Base-by-base conservation (phyloP, 495 filamentous ascomycete species). In the Penicillium ochrochloron region DNA sequence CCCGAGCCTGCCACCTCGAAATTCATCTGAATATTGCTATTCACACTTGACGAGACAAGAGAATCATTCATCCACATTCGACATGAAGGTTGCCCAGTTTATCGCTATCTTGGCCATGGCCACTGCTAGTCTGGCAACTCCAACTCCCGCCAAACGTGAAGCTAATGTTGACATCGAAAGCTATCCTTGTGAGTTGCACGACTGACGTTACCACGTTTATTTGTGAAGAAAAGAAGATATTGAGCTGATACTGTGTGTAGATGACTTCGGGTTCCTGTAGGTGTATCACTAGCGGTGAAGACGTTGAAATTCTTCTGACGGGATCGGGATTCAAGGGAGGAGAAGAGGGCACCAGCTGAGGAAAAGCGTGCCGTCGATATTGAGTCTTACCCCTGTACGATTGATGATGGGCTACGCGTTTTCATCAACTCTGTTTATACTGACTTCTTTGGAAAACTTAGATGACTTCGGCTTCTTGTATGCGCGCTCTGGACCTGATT, bases 111-210 rank as follows among this genome's bases (percentile, higher is more conserved):
- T 52, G 25, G 50, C 50, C 50, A 52, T 52, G 50, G 50, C 50
- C 50, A 2, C 50, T 31, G 50, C 50, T 31, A 52, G 50, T 21
- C 50, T 52, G 25, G 50, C 50, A n/a, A 52, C 50, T 11, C 50
- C 50, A 1, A 52, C 50, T 52, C 50, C 50, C 11, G 50, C 50
- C 11, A 52, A 52, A 8, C 50, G 50, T n/a, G 50, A 52, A 14
- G 50, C 50, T 52, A 52, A 31, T 52, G 50, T 52, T 52, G 50
- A 52, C 25, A 52, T 52, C 50, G 50, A 52, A 31, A 52, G 50
- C 50, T 52, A 52, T 52, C 50, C 50, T 27, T 52, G 50, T 52
- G 29, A 52, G 50, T 33, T 52, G 23, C 23, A 8, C 4, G n/a
- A 1, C 41, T 44, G 7, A 44, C 6, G 3, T 5, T 21, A 3